Evolutionary conservation across 108 stramenopile genomes (phyloP).

Genomic region (Parmales sp.): DNA sequence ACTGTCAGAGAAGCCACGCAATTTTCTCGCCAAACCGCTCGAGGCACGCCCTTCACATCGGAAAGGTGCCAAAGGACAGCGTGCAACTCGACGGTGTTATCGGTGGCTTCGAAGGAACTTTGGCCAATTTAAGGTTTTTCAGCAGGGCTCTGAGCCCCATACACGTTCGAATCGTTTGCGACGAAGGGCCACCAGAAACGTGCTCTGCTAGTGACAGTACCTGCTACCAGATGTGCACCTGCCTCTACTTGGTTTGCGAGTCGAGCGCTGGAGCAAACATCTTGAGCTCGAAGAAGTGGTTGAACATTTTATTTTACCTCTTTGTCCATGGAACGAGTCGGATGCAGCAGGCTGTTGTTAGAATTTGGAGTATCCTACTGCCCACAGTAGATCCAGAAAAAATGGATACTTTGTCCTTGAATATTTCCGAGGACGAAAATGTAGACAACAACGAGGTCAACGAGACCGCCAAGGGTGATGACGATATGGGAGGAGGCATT

Average conservation of each 20-base stretch:
- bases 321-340: not conserved
- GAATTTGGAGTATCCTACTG: not conserved
- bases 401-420: no score
- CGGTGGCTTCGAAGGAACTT: slow-evolving; percentile 14
- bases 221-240: not conserved
- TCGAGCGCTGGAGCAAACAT: no score
- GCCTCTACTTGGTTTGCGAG: not conserved
- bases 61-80: not conserved
- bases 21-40: not conserved
- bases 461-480: no score
- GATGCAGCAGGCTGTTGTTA: not conserved
- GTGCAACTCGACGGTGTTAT: not conserved
- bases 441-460: no score
- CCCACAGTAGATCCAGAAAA: no score
- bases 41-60: not conserved
- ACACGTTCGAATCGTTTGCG: slow-evolving; percentile 41
- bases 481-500: no score
- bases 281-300: not conserved
- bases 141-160: slow-evolving; percentile 44
- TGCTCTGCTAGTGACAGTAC: not conserved
- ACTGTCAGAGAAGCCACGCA: not conserved
- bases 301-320: not conserved
- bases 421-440: no score
- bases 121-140: slow-evolving; percentile 35
- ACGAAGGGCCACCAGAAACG: slow-evolving; percentile 36